Evolutionary conservation across 768 basidiomycete genomes (phyloP).

Genomic region (Harrya chromipes): DNA sequence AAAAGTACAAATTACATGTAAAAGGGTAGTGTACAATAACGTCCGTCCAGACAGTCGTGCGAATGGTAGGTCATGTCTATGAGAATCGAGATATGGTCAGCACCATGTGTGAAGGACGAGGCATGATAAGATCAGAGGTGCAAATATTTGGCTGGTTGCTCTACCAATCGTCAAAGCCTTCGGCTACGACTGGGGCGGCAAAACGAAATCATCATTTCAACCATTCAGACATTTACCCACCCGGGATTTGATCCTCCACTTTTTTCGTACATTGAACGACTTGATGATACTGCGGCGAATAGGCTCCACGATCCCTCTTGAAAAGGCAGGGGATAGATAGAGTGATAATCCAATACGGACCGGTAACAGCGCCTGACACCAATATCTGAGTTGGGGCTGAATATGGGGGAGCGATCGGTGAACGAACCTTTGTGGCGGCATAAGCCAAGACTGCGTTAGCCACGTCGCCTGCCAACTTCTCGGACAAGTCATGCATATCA

Average conservation of each 20-base stretch:
- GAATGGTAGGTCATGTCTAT: not conserved
- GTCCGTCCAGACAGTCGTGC: not conserved
- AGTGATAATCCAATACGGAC: constrained; percentile 68
- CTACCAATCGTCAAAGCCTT: constrained; percentile 60
- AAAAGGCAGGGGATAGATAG: constrained; percentile 72
- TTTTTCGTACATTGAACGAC: constrained; percentile 13
- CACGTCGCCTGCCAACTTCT: constrained; percentile 65
- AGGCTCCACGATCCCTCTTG: constrained; percentile 64
- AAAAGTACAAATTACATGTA: constrained; percentile 31
- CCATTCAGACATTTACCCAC: constrained; percentile 30
- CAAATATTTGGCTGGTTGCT: constrained; percentile 67
- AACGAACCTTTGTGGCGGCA: constrained; percentile 66
- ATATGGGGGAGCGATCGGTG: not conserved
- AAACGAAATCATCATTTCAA: constrained; percentile 53
- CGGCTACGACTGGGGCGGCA: constrained; percentile 78
- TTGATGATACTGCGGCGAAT: constrained; percentile 35
- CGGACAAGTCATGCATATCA: constrained; percentile 21
- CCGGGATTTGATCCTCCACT: not conserved
- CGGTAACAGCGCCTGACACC: constrained; percentile 66
- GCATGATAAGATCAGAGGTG: constrained; percentile 48
- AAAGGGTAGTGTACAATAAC: not conserved
- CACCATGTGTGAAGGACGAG: not conserved
- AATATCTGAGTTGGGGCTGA: not conserved
- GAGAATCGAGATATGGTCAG: constrained; percentile 10
- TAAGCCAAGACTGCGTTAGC: constrained; percentile 85